Conservation (phyloP, 495 filamentous ascomycete species). For the Parathielavia hyrcaniae region DNA sequence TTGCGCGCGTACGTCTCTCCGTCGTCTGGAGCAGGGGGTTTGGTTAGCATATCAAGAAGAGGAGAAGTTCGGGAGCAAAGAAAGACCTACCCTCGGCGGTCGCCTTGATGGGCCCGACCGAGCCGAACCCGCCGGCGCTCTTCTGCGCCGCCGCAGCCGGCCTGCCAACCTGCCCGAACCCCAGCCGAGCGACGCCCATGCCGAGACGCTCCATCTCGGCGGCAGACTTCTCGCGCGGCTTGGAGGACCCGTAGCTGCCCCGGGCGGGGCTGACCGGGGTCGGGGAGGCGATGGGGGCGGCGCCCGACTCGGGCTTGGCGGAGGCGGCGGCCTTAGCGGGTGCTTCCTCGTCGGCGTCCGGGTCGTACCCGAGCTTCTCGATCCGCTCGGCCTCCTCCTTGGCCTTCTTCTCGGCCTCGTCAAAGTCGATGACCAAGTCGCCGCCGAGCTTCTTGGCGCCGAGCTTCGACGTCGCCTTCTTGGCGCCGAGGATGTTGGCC, state of each 20-base stretch:
- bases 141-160: constrained; percentile 62
- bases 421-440: constrained; percentile 77
- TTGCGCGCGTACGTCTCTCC: constrained; percentile 64
- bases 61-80: too few species aligned
- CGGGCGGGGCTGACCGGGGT: constrained; percentile 63
- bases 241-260: constrained; percentile 56
- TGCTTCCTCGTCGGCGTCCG: constrained; percentile 69
- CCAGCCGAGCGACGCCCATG: constrained; percentile 80
- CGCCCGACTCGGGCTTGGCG: constrained; percentile 30
- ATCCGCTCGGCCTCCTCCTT: constrained; percentile 96
- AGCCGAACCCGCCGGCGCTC: constrained; percentile 79
- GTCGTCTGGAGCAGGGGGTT: constrained; percentile 53
- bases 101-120: constrained; percentile 63
- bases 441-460: constrained; percentile 82
- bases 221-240: constrained; percentile 51
- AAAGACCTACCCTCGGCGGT: constrained; percentile 58
- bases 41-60: not conserved
- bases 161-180: constrained; percentile 79
- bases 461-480: constrained; percentile 82
- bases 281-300: constrained; percentile 56
- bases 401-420: constrained; percentile 92
- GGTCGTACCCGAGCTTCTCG: constrained; percentile 96
- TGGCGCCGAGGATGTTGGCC: constrained; percentile 77
- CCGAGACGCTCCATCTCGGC: constrained; percentile 83
- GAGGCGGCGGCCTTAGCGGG: constrained; percentile 45